Evolutionary conservation across 2,329 filamentous ascomycete species (phyloP).

Genomic region (Aspergillus sp.): DNA sequence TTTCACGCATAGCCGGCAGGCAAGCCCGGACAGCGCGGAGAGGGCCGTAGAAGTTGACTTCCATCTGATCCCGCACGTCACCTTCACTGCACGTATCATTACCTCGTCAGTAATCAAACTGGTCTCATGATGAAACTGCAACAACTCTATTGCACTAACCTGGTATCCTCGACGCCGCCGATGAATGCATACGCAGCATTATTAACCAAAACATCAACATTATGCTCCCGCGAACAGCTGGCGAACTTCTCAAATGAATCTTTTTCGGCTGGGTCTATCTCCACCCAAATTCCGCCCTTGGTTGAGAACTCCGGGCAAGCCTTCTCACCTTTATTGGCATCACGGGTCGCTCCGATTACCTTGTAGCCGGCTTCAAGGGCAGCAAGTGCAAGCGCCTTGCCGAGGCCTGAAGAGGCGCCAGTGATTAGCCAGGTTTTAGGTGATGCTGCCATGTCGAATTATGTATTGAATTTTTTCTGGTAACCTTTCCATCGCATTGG

Average conservation of each 20-base stretch:
- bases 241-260: background rate
- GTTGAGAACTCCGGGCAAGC: background rate
- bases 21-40: conserved; percentile 9
- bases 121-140: background rate
- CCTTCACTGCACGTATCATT: background rate
- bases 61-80: conserved; percentile 10
- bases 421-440: conserved; percentile 10
- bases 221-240: background rate
- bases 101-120: background rate
- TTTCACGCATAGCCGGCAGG: background rate
- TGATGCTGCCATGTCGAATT: background rate
- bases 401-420: conserved; percentile 12
- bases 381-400: conserved; percentile 1
- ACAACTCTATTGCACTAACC: background rate
- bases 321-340: background rate
- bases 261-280: background rate
- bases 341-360: conserved; percentile 7
- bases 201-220: conserved; percentile 11
- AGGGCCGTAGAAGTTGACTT: conserved; percentile 14
- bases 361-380: conserved; percentile 5
- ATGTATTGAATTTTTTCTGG: background rate
- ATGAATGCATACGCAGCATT: conserved; percentile 14
- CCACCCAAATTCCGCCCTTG: conserved; percentile 7
- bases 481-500: background rate
- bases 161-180: conserved; percentile 9